Evolutionary conservation across 805 yeast species (phyloP), one percentile per base, ranked within the genome.

Genomic region (Allodekkera sacchari): DNA sequence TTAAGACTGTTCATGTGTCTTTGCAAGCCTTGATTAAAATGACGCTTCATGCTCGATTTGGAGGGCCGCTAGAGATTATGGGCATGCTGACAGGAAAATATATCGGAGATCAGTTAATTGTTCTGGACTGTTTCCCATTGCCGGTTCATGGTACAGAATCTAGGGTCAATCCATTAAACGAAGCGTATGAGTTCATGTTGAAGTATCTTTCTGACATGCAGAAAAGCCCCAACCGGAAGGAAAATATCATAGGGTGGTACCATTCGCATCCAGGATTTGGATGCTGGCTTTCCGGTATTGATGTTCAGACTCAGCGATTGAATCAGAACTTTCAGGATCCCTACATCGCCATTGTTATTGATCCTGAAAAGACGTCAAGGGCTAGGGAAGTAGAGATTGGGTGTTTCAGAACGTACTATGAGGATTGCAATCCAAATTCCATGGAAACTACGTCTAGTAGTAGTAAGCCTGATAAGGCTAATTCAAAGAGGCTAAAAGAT

Each of bases 101-200:
- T 10, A 64, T 62, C 5, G 57, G 63, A 13, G 57, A 67, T 16
- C 62, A 63, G 6, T 68, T 87, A 36, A 67, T 81, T 3, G 81
- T 92, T 2, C 66, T 76, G 65, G 96, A 89, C 53, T 78, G 77
- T 7, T 89, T 81, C 53, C 77, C 87, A 10, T 58, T 92, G 23
- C 97, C 97, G 0, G 96, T 89, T 2, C 89, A 83, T 52, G 97
- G 97, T 1, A 88, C 97, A 1, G 97, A 92, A 52, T 84, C 96
- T 0, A 56, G 97, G 30, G 98, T 89, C 21, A 92, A 92, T 55
- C 96, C 97, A 0, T 87, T 83, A 48, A 76, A 77, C 12, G 97
- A 89, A 49, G 94, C 94, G 0, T 88, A 88, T 54, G 97, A 89
- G 53, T 92, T 80, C 52, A 88, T 92, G 95, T 92, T 88, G 2